Evolutionary conservation across 306 rosid species (phyloP), one percentile per base, ranked within the genome.

Genomic region (Trichosanthes cucumerina): DNA sequence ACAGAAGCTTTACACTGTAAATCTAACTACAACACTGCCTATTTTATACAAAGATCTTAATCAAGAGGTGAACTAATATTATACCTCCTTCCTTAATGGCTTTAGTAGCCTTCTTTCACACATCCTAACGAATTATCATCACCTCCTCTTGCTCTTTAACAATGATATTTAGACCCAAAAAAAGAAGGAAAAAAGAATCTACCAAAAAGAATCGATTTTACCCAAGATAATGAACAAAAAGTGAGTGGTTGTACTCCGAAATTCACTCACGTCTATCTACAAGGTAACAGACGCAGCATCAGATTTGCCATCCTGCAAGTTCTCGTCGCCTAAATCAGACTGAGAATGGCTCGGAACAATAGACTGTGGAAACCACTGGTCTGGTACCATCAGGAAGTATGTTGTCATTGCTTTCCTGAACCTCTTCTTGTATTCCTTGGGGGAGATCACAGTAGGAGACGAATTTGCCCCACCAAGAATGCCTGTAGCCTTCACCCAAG

Each of bases 361-460:
- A 21, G 91, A 78, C 43, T 90, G 89, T 15, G 97, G 85, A 34
- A 95, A 90, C 99, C 98, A 96, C 68, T 96, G 97, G 88, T 96
- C 99, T 44, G 98, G 99, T 83, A 96, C 97, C 98, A 91, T 96
- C 72, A 93, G 91, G 85, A 92, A 96, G 79, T 96, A 96, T 41
- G 98, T 89, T 69, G 97, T 83, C 99, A 93, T 96, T 75, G 99
- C 99, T 87, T 95, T 95, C 73, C 99, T 83, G 88, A 95, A 95
- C 86, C 99, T 91, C 82, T 91, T 95, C 92, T 95, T 95, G 90
- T 95, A 95, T 75, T 92, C 93, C 77, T 86, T 86, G 3, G 99
- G 99, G 54, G 98, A 93, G 84, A 96, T 88, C 76, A 96, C 96
- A 21, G 99, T 96, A 31, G 99, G 99, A 65, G 96, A 31, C 23